Conservation (phyloP, 345 rosid species). For the Gynandropsis gynandra region DNA sequence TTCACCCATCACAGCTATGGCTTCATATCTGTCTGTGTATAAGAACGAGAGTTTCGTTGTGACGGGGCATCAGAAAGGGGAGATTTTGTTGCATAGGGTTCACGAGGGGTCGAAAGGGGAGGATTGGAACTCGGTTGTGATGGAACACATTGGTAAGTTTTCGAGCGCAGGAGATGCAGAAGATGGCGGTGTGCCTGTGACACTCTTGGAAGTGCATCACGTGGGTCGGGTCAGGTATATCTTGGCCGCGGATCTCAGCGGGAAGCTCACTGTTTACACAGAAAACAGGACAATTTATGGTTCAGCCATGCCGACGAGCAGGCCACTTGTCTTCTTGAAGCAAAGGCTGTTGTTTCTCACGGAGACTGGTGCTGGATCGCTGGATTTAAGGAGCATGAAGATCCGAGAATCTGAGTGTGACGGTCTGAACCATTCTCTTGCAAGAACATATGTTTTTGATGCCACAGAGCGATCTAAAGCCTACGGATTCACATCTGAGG, state of each 20-base stretch:
- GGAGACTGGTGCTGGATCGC: conserved; percentile 84
- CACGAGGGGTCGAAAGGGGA: conserved; percentile 54
- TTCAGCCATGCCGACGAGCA: conserved; percentile 47
- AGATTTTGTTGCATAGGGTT: conserved; percentile 55
- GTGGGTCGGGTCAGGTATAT: conserved; percentile 76
- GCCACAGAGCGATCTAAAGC: conserved; percentile 86
- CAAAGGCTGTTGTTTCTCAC: conserved; percentile 92
- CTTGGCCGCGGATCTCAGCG: conserved; percentile 51
- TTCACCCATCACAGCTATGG: conserved; percentile 67
- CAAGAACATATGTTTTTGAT: conserved; percentile 58
- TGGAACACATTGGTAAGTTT: conserved; percentile 53
- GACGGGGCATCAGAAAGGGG: conserved; percentile 73
- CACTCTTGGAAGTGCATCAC: conserved; percentile 75
- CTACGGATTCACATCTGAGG: conserved; percentile 77
- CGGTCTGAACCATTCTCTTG: conserved; percentile 66
- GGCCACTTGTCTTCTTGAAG: conserved; percentile 76
- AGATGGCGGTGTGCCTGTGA: conserved; percentile 41
- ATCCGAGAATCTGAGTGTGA: conserved; percentile 81
- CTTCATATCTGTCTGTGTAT: conserved; percentile 57
- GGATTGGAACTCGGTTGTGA: conserved; percentile 46
- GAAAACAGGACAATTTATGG: conserved; percentile 73
- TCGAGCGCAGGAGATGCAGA: conserved; percentile 27
- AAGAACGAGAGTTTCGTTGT: conserved; percentile 75
- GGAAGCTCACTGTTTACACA: conserved; percentile 55
- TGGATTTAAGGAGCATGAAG: conserved; percentile 85